Evolutionary conservation across 495 filamentous ascomycete species (phyloP).

Genomic region (Podospora pseudocomata): DNA sequence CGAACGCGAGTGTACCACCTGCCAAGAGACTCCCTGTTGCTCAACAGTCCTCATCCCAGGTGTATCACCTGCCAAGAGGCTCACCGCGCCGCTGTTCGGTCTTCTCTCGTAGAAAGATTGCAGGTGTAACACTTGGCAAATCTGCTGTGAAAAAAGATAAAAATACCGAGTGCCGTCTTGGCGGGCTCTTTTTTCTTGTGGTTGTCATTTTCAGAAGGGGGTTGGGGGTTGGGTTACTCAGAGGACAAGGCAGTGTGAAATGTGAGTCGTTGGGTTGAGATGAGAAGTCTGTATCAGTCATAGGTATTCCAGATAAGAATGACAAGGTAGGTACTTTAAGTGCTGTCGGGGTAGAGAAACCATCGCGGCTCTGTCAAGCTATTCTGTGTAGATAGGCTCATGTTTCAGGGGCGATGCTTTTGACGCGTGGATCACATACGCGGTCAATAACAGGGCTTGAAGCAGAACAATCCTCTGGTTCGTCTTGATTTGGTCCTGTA

Average conservation of each 20-base stretch:
- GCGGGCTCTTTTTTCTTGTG: background rate
- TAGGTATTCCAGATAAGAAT: no score
- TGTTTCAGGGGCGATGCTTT: background rate
- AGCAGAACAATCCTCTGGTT: background rate
- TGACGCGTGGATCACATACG: background rate
- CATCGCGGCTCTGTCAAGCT: no score
- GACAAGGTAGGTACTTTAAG: no score
- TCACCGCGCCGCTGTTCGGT: background rate
- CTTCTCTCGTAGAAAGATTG: background rate
- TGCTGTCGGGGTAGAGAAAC: no score
- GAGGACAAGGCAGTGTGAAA: no score
- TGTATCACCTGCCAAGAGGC: background rate
- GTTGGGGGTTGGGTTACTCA: no score
- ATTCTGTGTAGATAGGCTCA: background rate
- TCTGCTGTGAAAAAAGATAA: background rate
- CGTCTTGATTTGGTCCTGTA: background rate
- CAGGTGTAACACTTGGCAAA: background rate
- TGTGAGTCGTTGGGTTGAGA: background rate
- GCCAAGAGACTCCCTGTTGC: background rate
- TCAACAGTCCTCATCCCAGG: no score
- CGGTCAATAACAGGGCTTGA: background rate
- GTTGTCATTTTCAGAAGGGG: background rate
- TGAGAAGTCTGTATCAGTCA: no score
- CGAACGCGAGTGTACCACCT: no score
- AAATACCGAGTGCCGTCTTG: background rate